Evolutionary conservation across 768 basidiomycete species (phyloP), one percentile per base, ranked within the genome.

Genomic region (Coprinopsis strossmayeri): DNA sequence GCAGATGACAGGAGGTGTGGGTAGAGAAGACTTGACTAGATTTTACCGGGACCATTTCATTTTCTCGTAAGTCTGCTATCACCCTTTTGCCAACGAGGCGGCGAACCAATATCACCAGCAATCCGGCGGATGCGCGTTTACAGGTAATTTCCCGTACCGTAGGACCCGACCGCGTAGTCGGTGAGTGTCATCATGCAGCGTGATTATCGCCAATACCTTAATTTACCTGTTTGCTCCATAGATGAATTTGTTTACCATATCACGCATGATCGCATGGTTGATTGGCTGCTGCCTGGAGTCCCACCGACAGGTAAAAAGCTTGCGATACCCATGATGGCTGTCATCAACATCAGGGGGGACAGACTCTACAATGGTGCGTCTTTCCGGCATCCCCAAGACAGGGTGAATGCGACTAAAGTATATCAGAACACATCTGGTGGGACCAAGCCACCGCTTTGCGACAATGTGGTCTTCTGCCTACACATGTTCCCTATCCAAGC

Each of bases 41-140:
- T 81, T 80, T 53, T 81, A 81, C 55, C 68, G 76, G 34, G 74
- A 78, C 49, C 77, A 77, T 52, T 78, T 78, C 53, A 73, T 78
- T 35, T 77, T 77, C 52, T 67, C 65, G 75, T 76, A 30, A 46
- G 71, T 61, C n/a, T n/a, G n/a, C n/a, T 32, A 24, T 18, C 17
- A 28, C n/a, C n/a, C n/a, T n/a, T n/a, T n/a, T n/a, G n/a, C n/a
- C n/a, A n/a, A n/a, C n/a, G n/a, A n/a, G n/a, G n/a, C n/a, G n/a
- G n/a, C n/a, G n/a, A 18, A 11, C 10, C 10, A 18, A 38, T 11
- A 18, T n/a, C n/a, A n/a, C n/a, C 35, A 76, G 74, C 41, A 78
- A 78, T 48, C 77, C 78, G 0, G 61, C 60, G 9, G 77, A 79
- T 58, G 67, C 70, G 10, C 49, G 40, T 1, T 61, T 78, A 44